Conservation (phyloP, 2,329 filamentous ascomycete species). For the Trichocomaceae sp. region DNA sequence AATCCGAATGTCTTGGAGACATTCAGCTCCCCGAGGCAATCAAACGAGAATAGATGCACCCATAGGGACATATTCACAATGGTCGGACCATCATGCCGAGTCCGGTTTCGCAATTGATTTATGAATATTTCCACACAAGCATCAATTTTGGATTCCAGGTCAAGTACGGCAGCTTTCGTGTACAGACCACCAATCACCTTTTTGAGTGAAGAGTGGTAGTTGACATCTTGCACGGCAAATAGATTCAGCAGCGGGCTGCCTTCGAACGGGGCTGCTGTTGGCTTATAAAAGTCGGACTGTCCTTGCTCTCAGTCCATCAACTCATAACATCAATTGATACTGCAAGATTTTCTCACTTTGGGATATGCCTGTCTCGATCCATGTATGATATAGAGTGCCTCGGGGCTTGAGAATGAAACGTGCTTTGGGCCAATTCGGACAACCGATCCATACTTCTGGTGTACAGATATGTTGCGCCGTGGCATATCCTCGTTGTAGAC, state of each 20-base stretch:
- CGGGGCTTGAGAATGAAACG: neutral
- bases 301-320: neutral
- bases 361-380: neutral
- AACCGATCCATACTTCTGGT: slow-evolving; percentile 65
- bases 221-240: neutral
- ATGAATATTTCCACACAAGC: neutral
- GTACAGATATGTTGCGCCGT: slow-evolving; percentile 59
- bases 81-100: neutral
- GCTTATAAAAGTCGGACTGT: neutral
- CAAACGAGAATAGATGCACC: neutral
- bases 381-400: neutral
- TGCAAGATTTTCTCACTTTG: neutral
- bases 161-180: neutral
- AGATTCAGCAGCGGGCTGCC: neutral
- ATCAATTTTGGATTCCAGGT: neutral
- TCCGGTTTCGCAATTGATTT: neutral
- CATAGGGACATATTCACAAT: neutral
- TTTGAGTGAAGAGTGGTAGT: neutral
- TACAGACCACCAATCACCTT: neutral
- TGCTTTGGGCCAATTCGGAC: slow-evolving; percentile 66
- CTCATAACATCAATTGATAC: neutral
- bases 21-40: neutral
- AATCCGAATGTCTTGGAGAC: neutral
- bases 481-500: slow-evolving; percentile 60
- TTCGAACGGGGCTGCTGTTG: neutral